Evolutionary conservation across 768 basidiomycete genomes (phyloP), one percentile per base, ranked within the genome.

Genomic region (Filobasidium floriforme): DNA sequence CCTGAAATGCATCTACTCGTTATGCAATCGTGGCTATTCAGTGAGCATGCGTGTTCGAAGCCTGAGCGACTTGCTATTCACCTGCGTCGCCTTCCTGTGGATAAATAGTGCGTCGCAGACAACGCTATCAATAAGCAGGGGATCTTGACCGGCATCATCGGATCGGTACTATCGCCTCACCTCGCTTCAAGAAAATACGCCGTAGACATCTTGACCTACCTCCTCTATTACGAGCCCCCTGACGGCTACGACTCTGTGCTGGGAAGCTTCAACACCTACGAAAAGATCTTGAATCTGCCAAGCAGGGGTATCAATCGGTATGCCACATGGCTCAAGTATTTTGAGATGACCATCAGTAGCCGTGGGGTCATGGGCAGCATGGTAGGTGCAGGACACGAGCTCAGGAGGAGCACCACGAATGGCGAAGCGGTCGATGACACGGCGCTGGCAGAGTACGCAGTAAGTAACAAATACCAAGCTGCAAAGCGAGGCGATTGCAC

Each of bases 301-400:
- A 41, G 3, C 22, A 57, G 24, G 29, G 54, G 54, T 2, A 24
- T 57, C 29, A 57, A 57, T 57, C 54, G 73, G 32, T 98, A 90
- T 76, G 87, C 86, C 68, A 92, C 85, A 72, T 98, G 92, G 93
- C 89, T 98, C 75, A 87, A 86, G 71, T 87, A 87, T 0, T 81
- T 94, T 69, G 88, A 91, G 70, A 79, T 80, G 29, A 85, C 85
- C 1, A 82, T 97, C 19, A 83, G 86, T 57, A 93, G 92, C 1
- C 82, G 92, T 64, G 94, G 94, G 0, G 88, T 87, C 76, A 92
- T 97, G 90, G 94, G 94, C 0, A 96, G 89, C 75, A 78, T 89
- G 46, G 94, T 99, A 9, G 96, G 96, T 0, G 91, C 92, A 26
- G 94, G 92, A 71, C 90, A 93, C 15, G 92, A 97, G 71, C 84